Conservation (phyloP, 768 basidiomycete species). For the Rhizopogon salebrosus region DNA sequence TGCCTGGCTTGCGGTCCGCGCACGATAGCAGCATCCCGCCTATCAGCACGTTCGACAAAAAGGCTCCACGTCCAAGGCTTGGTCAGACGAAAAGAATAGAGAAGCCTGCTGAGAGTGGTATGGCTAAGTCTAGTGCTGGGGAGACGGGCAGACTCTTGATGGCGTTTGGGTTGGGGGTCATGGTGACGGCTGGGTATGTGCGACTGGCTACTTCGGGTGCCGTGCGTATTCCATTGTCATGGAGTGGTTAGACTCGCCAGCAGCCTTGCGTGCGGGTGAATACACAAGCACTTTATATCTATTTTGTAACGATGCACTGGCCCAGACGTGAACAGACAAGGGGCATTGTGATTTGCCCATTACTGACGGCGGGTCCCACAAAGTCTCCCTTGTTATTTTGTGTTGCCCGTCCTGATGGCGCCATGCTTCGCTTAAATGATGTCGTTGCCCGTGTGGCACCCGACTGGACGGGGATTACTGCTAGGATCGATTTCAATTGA, state of each 20-base stretch:
- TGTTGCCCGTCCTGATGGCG: too few relatives aligned
- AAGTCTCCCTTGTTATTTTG: too few relatives aligned
- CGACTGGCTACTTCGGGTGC: conserved; percentile 7
- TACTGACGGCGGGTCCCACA: too few relatives aligned
- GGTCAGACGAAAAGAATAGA: not conserved
- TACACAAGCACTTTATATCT: not conserved
- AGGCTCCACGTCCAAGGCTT: conserved; percentile 4
- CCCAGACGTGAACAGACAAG: too few relatives aligned
- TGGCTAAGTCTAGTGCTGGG: not conserved
- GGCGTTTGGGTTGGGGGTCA: conserved; percentile 28
- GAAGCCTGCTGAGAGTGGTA: not conserved
- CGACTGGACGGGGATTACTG: too few relatives aligned
- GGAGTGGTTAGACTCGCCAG: not conserved
- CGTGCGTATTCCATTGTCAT: not conserved
- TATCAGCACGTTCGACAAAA: conserved; percentile 17
- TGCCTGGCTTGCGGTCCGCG: conserved; percentile 41
- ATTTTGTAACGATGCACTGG: not conserved
- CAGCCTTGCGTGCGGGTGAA: not conserved
- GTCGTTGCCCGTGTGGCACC: too few relatives aligned
- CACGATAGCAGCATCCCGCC: conserved; percentile 11
- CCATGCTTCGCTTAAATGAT: too few relatives aligned
- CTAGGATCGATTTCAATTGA: too few relatives aligned
- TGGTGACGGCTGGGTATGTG: conserved; percentile 10
- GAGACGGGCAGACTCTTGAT: conserved; percentile 10
- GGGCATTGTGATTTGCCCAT: too few relatives aligned